Percentiles rank a stretch among this genome's conserved stretches.
These are phyloP conservation scores for Wilhelminamyces savonicus DNA, from an alignment of 805 yeast genomes.

Conservation along the genomic window DNA sequence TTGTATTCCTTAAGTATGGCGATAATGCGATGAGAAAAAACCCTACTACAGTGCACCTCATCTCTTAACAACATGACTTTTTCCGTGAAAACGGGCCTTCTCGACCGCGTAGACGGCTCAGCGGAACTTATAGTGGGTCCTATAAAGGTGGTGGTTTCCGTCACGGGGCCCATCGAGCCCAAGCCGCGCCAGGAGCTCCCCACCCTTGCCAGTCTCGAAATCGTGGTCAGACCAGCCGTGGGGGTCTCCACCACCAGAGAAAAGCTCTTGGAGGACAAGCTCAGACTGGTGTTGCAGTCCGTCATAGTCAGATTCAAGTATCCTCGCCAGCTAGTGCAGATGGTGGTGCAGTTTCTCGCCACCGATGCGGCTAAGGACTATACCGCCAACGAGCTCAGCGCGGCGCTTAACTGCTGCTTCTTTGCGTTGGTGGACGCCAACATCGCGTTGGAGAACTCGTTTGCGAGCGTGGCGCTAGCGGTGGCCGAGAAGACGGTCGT, in stretches of 20 bases:
- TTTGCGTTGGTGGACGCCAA: constrained; percentile 80
- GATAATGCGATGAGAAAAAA: too few relatives aligned
- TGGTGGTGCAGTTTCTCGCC: constrained; percentile 35
- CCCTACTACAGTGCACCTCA: too few relatives aligned
- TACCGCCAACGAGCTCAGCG: constrained; percentile 50
- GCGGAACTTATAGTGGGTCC: constrained; percentile 47
- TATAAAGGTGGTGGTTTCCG: constrained; percentile 64
- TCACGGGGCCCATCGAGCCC: constrained; percentile 88
- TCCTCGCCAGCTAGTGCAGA: constrained; percentile 63
- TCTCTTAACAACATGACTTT: constrained; percentile 6
- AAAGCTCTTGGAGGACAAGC: constrained; percentile 63
- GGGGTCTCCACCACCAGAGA: constrained; percentile 79
- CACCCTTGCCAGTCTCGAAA: constrained; percentile 67
- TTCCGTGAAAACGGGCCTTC: constrained; percentile 18
- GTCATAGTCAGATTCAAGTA: constrained; percentile 55
- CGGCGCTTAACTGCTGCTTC: constrained; percentile 66
- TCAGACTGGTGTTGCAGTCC: constrained; percentile 55
- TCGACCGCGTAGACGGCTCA: constrained; percentile 76
- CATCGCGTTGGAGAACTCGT: constrained; percentile 58
- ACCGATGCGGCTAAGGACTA: constrained; percentile 21
- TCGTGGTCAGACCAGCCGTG: constrained; percentile 68
- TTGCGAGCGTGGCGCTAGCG: constrained; percentile 50
- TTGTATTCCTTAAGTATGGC: too few relatives aligned
- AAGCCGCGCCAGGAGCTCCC: constrained; percentile 81
- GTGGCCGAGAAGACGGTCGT: constrained; percentile 18